phyloP scores from a whole-genome alignment of 805 yeast genomes.

The Sungouiozyma intestinalis region DNA sequence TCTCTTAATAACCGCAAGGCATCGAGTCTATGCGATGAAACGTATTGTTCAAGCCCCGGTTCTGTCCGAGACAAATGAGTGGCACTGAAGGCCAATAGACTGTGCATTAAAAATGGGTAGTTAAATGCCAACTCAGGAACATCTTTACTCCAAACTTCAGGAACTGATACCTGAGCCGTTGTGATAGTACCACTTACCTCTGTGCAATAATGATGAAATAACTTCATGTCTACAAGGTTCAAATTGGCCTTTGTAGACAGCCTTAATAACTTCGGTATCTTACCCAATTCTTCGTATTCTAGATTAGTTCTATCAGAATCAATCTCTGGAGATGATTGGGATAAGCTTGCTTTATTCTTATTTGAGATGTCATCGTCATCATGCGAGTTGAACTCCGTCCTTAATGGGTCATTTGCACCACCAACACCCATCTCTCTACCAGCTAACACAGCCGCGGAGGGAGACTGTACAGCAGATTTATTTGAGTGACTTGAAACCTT shows the following conservation, averaged over 20 bases:
- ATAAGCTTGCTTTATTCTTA: background rate
- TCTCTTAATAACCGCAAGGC: constrained; percentile 72
- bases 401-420: background rate
- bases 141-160: constrained; percentile 73
- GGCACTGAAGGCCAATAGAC: constrained; percentile 82
- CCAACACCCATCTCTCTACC: constrained; percentile 7
- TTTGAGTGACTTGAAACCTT: constrained; percentile 1
- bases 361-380: background rate
- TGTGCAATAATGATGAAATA: constrained; percentile 81
- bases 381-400: constrained; percentile 3
- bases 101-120: constrained; percentile 86
- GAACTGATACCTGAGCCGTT: constrained; percentile 79
- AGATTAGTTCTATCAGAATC: background rate
- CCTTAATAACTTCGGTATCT: constrained; percentile 16
- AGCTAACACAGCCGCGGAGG: constrained; percentile 12
- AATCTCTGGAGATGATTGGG: background rate
- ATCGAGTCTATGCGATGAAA: constrained; percentile 78
- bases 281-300: background rate
- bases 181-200: constrained; percentile 81
- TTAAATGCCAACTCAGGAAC: constrained; percentile 83
- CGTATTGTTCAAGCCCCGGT: constrained; percentile 66
- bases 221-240: constrained; percentile 64
- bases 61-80: constrained; percentile 78
- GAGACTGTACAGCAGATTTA: constrained; percentile 5
- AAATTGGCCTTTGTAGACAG: constrained; percentile 30